These are phyloP conservation scores for Leccinum rimulosum DNA, from an alignment of 768 basidiomycete species.

Conservation along the genomic window DNA sequence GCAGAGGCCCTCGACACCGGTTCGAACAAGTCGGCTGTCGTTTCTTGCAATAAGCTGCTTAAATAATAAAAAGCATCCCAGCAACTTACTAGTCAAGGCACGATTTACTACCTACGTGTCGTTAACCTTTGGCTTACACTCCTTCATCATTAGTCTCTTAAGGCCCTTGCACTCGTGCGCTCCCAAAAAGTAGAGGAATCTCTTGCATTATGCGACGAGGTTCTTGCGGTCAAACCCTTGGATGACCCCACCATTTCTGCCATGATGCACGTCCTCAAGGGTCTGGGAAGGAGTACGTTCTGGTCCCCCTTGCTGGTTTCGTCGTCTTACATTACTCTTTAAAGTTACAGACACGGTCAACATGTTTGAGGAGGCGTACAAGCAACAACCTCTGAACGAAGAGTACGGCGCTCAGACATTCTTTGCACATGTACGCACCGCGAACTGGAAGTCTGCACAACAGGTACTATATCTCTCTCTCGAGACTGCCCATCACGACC, in stretches of 20 bases:
- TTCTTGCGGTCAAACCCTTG: slow-evolving; percentile 68
- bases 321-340: background rate
- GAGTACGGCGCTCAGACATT: slow-evolving; percentile 83
- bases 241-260: slow-evolving; percentile 73
- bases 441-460: slow-evolving; percentile 85
- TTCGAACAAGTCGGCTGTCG: slow-evolving; percentile 83
- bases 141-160: slow-evolving; percentile 57
- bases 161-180: slow-evolving; percentile 80
- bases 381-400: slow-evolving; percentile 76
- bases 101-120: background rate
- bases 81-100: slow-evolving; percentile 70
- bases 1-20: slow-evolving; percentile 84
- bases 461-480: slow-evolving; percentile 45
- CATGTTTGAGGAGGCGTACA: slow-evolving; percentile 87
- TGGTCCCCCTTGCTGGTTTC: background rate
- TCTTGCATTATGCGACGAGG: slow-evolving; percentile 73
- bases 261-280: slow-evolving; percentile 81
- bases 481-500: background rate
- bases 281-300: slow-evolving; percentile 63
- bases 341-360: slow-evolving; percentile 73
- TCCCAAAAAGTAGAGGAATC: slow-evolving; percentile 86
- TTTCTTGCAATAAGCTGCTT: slow-evolving; percentile 82
- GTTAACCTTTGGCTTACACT: slow-evolving; percentile 5
- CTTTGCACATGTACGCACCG: slow-evolving; percentile 77
- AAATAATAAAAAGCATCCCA: slow-evolving; percentile 67